These are phyloP conservation scores for Symmetrospora coprosmae DNA, from an alignment of 768 basidiomycete genomes.

Conservation along the genomic window DNA sequence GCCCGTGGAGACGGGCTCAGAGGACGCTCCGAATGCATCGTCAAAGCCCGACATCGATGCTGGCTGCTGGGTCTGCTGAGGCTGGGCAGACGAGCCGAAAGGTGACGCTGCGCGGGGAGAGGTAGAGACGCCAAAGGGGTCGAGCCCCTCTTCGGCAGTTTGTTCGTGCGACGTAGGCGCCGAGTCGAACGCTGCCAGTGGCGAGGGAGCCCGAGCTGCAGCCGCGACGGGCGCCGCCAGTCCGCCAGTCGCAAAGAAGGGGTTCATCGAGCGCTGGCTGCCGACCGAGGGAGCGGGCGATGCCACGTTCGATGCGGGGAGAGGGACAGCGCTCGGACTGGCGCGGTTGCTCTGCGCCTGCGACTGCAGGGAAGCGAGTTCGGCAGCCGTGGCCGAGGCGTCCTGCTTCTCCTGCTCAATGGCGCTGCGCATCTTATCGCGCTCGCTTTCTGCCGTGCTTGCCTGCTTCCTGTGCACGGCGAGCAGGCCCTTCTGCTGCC, in stretches of 20 bases:
- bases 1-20: too few relatives aligned
- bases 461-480: slow-evolving; percentile 93
- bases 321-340: not conserved
- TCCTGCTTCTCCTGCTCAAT: slow-evolving; percentile 42
- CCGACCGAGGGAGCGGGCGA: not conserved
- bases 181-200: not conserved
- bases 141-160: not conserved
- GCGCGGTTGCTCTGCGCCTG: too few relatives aligned
- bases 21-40: not conserved
- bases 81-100: too few relatives aligned
- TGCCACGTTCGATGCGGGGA: not conserved
- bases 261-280: not conserved
- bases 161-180: not conserved
- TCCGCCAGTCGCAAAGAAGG: not conserved
- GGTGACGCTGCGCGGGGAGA: not conserved
- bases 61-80: not conserved
- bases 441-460: slow-evolving; percentile 63
- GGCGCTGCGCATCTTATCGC: slow-evolving; percentile 55
- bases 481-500: slow-evolving; percentile 87
- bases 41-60: slow-evolving; percentile 1
- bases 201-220: not conserved
- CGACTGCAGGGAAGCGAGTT: not conserved
- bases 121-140: slow-evolving; percentile 9
- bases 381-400: not conserved
- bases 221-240: not conserved